Base-by-base conservation (phyloP, 179 eudicot genomes). In the Sideroxylon spinosum region DNA sequence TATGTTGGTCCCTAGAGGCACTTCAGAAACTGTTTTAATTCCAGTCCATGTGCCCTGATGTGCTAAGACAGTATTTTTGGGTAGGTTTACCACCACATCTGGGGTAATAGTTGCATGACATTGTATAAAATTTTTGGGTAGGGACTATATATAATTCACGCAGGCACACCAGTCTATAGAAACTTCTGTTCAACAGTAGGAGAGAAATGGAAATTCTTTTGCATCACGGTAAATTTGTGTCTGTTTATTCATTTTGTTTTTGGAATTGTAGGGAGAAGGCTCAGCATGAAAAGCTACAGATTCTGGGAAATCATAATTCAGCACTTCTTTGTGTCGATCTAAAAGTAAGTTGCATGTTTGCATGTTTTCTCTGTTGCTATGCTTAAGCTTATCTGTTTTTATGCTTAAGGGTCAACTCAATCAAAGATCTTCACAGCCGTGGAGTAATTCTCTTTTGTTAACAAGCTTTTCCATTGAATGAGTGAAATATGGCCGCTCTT, bases 251-350 rank as follows among this genome's bases (percentile, higher is more conserved):
- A 14, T 57, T 53, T 75, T 66, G 6, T 82, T 84, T 77, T 57
- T 73, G 66, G 66, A n/a, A 32, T 57, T 81, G 83, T 91, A 96
- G 99, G 90, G 94, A 90, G 74, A 88, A 87, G 81, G 75, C 81
- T 79, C 88, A 82, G 79, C 79, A 80, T 71, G 97, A 90, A 76
- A 89, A 84, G 73, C 55, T 84, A 70, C 96, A 88, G 73, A 73
- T 86, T 64, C 78, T 94, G 46, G 89, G 83, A 76, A 85, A 84
- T 86, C 90, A 82, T 70, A 85, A 81, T 75, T 93, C 98, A 25
- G 92, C 90, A 14, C 84, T 95, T 61, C 50, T 84, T 78, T 22
- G 68, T 81, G 85, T 91, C 71, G 92, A 94, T 82, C 86, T 96
- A 74, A 89, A 82, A 70, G 99, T 96, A 86, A 90, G 96, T 83